phyloP scores from a whole-genome alignment of 768 basidiomycete species.

The Calocybe indica region DNA sequence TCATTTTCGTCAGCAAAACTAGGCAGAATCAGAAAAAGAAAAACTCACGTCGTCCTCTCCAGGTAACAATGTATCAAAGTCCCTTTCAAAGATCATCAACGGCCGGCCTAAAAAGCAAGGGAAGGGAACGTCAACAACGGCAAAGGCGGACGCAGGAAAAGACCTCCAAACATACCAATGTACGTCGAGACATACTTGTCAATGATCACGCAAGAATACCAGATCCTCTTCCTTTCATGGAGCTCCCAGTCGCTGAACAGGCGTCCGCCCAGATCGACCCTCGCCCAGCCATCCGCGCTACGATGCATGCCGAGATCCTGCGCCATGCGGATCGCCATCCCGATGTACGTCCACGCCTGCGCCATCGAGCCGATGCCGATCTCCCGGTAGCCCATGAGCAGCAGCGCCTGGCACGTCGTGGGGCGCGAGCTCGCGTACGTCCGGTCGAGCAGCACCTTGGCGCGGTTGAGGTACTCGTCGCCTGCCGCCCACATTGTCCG shows the following conservation, averaged over 20 bases:
- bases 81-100: slow-evolving; percentile 65
- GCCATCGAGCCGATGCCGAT: slow-evolving; percentile 88
- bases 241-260: slow-evolving; percentile 60
- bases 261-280: slow-evolving; percentile 45
- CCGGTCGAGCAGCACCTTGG: slow-evolving; percentile 59
- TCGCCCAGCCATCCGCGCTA: slow-evolving; percentile 72
- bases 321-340: slow-evolving; percentile 91
- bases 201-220: slow-evolving; percentile 76
- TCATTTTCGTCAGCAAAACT: not conserved
- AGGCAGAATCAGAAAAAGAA: slow-evolving; percentile 3
- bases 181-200: slow-evolving; percentile 78
- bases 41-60: slow-evolving; percentile 47
- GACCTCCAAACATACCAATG: slow-evolving; percentile 43
- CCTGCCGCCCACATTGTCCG: slow-evolving; percentile 78
- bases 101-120: slow-evolving; percentile 48
- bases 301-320: slow-evolving; percentile 85
- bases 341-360: slow-evolving; percentile 79
- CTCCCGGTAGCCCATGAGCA: slow-evolving; percentile 81
- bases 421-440: slow-evolving; percentile 69
- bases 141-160: slow-evolving; percentile 3
- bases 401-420: slow-evolving; percentile 71
- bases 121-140: slow-evolving; percentile 1
- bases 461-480: slow-evolving; percentile 62
- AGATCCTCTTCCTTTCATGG: slow-evolving; percentile 66
- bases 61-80: slow-evolving; percentile 71